These are phyloP conservation scores for Tylopilus plumbeoviolaceoides DNA, from an alignment of 768 basidiomycete genomes.

Conservation along the genomic window DNA sequence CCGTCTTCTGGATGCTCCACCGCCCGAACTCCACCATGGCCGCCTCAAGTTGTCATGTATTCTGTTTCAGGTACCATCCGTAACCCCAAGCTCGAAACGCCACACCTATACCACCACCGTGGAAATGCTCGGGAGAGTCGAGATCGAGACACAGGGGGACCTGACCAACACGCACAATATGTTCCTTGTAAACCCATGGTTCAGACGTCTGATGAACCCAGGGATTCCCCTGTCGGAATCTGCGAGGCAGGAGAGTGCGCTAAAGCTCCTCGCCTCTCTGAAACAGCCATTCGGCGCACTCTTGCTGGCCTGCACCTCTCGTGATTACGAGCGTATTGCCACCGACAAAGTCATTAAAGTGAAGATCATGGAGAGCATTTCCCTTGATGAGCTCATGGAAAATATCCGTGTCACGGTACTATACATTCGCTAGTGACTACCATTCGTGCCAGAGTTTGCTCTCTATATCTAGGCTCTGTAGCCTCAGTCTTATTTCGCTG, in stretches of 20 bases:
- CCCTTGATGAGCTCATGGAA: constrained; percentile 1
- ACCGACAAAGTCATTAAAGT: constrained; percentile 7
- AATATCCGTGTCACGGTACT: constrained; percentile 1
- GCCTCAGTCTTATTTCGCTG: no score
- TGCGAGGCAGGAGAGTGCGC: not conserved
- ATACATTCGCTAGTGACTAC: constrained; percentile 7
- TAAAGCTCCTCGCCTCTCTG: constrained; percentile 4
- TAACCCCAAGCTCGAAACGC: no score
- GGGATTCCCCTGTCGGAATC: not conserved
- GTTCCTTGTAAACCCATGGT: constrained; percentile 18
- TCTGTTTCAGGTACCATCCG: no score
- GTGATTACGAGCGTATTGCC: constrained; percentile 10
- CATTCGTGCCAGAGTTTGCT: not conserved
- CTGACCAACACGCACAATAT: constrained; percentile 1
- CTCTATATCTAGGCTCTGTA: no score
- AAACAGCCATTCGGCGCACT: constrained; percentile 16
- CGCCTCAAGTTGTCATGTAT: no score
- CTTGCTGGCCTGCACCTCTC: constrained; percentile 2
- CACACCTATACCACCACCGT: no score
- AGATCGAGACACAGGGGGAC: constrained; percentile 4
- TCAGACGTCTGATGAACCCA: not conserved
- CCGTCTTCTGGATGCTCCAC: no score
- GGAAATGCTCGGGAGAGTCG: constrained; percentile 2
- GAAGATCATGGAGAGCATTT: constrained; percentile 5
- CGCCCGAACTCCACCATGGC: no score